phyloP scores from a whole-genome alignment of 495 filamentous ascomycete genomes.

The Rhypophila decipiens region DNA sequence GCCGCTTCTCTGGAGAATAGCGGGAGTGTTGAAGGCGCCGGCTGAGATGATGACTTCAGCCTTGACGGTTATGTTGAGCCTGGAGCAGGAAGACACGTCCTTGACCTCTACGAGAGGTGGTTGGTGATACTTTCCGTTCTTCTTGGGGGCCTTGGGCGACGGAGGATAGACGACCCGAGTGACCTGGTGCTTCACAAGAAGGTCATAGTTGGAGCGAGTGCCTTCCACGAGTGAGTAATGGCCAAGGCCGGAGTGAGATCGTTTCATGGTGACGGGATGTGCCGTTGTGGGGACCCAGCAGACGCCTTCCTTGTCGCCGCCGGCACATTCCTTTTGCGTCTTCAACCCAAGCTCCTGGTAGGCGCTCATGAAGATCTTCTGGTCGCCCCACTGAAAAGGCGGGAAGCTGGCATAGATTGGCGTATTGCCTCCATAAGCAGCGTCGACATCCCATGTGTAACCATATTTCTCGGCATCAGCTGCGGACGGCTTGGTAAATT shows the following conservation, averaged over 20 bases:
- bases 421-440: constrained; percentile 14
- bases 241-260: constrained; percentile 33
- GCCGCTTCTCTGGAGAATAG: constrained; percentile 16
- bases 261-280: constrained; percentile 25
- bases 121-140: constrained; percentile 1
- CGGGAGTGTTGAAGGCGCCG: constrained; percentile 12
- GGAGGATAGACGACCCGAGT: constrained; percentile 17
- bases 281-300: constrained; percentile 22
- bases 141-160: too few species aligned
- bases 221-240: constrained; percentile 27
- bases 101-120: constrained; percentile 18
- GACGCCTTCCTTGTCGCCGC: constrained; percentile 19
- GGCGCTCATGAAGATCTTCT: neutral
- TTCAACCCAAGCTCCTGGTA: constrained; percentile 16
- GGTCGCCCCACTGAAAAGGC: constrained; percentile 19
- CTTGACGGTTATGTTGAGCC: constrained; percentile 14
- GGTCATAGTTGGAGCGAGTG: constrained; percentile 28
- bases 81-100: constrained; percentile 9
- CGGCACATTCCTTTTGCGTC: constrained; percentile 13
- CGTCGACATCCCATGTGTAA: constrained; percentile 17
- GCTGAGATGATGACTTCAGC: constrained; percentile 11
- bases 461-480: constrained; percentile 9
- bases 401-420: constrained; percentile 16
- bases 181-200: constrained; percentile 25
- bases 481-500: constrained; percentile 17